These are phyloP conservation scores for Neonectria neomacrospora DNA, from an alignment of 2,329 filamentous ascomycete genomes.

Conservation along the genomic window DNA sequence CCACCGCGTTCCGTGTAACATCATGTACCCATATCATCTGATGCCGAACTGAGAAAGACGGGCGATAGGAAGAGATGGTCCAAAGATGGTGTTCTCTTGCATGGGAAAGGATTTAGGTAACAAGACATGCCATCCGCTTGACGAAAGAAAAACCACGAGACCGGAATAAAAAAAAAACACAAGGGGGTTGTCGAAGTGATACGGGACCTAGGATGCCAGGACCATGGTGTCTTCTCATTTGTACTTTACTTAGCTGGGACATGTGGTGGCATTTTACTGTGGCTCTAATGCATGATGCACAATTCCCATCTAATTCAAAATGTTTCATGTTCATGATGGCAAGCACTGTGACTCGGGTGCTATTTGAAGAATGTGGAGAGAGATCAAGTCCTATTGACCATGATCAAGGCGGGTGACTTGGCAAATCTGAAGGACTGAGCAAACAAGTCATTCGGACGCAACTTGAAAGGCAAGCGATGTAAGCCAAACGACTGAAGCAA, in stretches of 20 bases:
- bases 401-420: background rate
- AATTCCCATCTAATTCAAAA: conserved; percentile 38
- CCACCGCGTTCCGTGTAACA: conserved; percentile 36
- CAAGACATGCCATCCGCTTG: conserved; percentile 20
- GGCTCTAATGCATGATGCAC: conserved; percentile 22
- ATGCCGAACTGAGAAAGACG: conserved; percentile 38
- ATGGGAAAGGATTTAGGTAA: conserved; percentile 14
- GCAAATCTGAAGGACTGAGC: background rate
- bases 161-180: conserved; percentile 27
- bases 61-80: conserved; percentile 27
- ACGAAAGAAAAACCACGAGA: conserved; percentile 27
- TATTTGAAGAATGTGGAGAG: background rate
- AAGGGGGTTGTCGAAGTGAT: conserved; percentile 23
- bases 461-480: background rate
- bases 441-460: background rate
- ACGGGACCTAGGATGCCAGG: conserved; percentile 29
- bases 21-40: conserved; percentile 43
- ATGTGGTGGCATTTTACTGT: conserved; percentile 31
- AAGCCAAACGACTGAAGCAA: background rate
- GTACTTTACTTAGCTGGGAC: conserved; percentile 32
- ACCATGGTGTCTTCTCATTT: conserved; percentile 42
- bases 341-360: background rate
- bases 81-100: conserved; percentile 20
- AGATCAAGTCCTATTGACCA: background rate
- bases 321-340: conserved; percentile 33